These are phyloP conservation scores for Coemansia sp. DNA, from an alignment of 192 early-diverging fungal species.

Conservation along the genomic window DNA sequence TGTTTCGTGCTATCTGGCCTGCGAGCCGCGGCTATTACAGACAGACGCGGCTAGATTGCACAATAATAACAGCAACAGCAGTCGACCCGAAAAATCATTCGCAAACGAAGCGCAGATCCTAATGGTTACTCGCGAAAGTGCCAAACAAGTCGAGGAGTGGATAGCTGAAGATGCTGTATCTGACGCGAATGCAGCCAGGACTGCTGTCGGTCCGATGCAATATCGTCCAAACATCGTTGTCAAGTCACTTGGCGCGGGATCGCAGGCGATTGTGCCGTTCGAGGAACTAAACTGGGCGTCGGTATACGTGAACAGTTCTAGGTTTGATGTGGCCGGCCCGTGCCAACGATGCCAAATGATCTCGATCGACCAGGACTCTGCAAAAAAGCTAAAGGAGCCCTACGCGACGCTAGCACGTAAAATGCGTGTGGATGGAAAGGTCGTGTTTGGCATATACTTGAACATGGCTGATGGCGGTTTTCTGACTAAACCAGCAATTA, in stretches of 20 bases:
- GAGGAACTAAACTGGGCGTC: constrained; percentile 64
- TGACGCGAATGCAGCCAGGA: not conserved
- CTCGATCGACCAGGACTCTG: constrained; percentile 67
- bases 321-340: constrained; percentile 52
- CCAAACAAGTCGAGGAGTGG: constrained; percentile 55
- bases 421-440: constrained; percentile 39
- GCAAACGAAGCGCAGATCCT: constrained; percentile 75
- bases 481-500: not conserved
- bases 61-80: no score
- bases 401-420: constrained; percentile 55
- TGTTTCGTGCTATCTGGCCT: constrained; percentile 49
- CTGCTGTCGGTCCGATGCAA: constrained; percentile 35
- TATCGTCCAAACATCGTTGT: constrained; percentile 75
- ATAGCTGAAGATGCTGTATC: constrained; percentile 35
- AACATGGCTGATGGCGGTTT: not conserved
- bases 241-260: constrained; percentile 17
- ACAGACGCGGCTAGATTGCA: not conserved
- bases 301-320: not conserved
- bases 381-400: constrained; percentile 58
- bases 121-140: constrained; percentile 61
- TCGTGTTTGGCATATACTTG: constrained; percentile 50
- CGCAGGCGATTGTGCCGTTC: constrained; percentile 52
- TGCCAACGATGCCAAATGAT: constrained; percentile 76
- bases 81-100: constrained; percentile 45
- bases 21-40: constrained; percentile 28